Conservation (phyloP, 768 basidiomycete genomes). For the Exidia glandulosa region DNA sequence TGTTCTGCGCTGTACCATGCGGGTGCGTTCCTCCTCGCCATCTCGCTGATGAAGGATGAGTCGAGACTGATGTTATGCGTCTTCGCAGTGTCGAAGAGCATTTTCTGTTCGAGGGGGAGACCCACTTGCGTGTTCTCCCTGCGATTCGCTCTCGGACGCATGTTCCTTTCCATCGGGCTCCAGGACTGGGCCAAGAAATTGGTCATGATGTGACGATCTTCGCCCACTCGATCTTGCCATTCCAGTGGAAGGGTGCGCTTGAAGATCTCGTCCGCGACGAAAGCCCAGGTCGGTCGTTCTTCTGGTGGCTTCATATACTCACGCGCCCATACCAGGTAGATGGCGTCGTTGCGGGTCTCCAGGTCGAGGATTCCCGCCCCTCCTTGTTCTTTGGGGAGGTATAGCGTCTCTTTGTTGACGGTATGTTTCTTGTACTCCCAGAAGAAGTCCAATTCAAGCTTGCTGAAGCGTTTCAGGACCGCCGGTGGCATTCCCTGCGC, state of each 20-base stretch:
- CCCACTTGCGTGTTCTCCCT: background rate
- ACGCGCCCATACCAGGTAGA: background rate
- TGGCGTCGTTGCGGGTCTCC: background rate
- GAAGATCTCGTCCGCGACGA: slow-evolving; percentile 13
- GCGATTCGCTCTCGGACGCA: too few relatives aligned
- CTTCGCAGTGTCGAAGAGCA: background rate
- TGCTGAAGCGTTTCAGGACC: slow-evolving; percentile 12
- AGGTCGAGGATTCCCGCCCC: background rate
- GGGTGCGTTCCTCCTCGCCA: background rate
- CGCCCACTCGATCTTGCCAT: background rate
- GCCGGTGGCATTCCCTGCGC: slow-evolving; percentile 27
- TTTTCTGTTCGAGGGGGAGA: too few relatives aligned
- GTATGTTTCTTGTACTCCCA: slow-evolving; percentile 10
- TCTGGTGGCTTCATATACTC: slow-evolving; percentile 10
- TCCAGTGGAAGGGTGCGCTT: background rate
- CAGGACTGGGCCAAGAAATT: background rate
- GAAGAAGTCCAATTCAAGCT: slow-evolving; percentile 16
- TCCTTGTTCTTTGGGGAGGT: background rate
- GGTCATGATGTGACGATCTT: background rate
- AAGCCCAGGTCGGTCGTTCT: slow-evolving; percentile 18
- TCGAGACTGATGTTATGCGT: background rate
- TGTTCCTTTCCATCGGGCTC: background rate
- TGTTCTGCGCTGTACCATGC: background rate
- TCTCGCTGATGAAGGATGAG: background rate
- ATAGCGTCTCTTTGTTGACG: background rate